These are phyloP conservation scores for Puccinia hordei DNA, from an alignment of 1,284 basidiomycete genomes.

Conservation along the genomic window DNA sequence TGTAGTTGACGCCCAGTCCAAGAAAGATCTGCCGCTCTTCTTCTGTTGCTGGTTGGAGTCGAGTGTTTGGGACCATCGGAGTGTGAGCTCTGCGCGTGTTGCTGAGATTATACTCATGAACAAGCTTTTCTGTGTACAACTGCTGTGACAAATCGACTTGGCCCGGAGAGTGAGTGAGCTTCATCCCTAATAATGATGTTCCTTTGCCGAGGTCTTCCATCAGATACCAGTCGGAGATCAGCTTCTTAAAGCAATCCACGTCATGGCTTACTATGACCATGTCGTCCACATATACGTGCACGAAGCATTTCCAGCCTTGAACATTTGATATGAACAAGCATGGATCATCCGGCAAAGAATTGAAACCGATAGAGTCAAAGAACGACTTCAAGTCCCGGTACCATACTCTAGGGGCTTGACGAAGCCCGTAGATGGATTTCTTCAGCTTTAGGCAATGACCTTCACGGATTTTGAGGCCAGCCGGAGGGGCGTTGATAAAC, in stretches of 20 bases:
- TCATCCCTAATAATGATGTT: too few relatives aligned
- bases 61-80: constrained; percentile 1
- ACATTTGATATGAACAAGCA: constrained; percentile 2
- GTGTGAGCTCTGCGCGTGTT: not conserved
- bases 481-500: too few relatives aligned
- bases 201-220: constrained; percentile 6
- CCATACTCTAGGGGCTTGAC: constrained; percentile 26
- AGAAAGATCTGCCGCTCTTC: not conserved
- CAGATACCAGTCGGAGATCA: not conserved
- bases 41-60: not conserved
- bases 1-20: not conserved
- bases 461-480: not conserved
- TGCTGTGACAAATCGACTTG: not conserved
- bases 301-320: not conserved
- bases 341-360: not conserved
- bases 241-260: not conserved
- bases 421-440: not conserved
- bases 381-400: not conserved
- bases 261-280: not conserved
- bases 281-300: not conserved
- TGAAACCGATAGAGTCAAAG: not conserved
- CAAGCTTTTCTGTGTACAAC: not conserved
- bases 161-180: not conserved
- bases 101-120: not conserved
- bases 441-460: not conserved